A percentile compares a stretch with the other conserved stretches of the same genome.
phyloP scores from a whole-genome alignment of 805 yeast genomes.

The Metschnikowia colocasiae region DNA sequence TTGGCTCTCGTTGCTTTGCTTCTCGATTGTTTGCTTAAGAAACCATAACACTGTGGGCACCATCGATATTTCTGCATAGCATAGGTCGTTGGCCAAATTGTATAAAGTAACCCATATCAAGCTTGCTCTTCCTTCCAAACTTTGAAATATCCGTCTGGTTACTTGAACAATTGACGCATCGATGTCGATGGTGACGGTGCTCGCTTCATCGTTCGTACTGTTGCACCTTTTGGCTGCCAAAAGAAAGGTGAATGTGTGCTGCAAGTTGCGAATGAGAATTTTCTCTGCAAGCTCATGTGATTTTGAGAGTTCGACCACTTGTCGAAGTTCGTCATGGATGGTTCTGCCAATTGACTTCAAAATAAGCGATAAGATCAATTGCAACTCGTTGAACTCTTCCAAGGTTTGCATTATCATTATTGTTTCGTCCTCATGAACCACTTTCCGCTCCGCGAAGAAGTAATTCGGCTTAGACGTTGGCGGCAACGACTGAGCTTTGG shows the following conservation, averaged over 20 bases:
- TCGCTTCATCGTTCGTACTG: constrained; percentile 1
- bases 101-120: constrained; percentile 28
- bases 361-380: constrained; percentile 8
- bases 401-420: constrained; percentile 7
- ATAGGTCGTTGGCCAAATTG: constrained; percentile 29
- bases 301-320: background rate
- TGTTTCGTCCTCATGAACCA: constrained; percentile 4
- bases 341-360: constrained; percentile 6
- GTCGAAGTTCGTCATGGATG: constrained; percentile 5
- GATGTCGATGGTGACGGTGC: constrained; percentile 2
- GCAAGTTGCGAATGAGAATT: constrained; percentile 9
- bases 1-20: constrained; percentile 8
- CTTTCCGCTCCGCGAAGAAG: constrained; percentile 14
- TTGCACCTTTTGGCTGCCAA: constrained; percentile 11
- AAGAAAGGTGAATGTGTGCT: constrained; percentile 9
- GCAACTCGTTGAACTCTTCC: constrained; percentile 14
- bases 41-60: constrained; percentile 20
- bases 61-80: constrained; percentile 26
- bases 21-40: constrained; percentile 18
- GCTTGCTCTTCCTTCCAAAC: constrained; percentile 5
- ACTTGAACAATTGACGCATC: background rate
- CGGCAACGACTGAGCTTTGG: constrained; percentile 17
- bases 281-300: constrained; percentile 9
- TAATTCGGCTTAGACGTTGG: constrained; percentile 30
- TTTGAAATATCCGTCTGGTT: background rate